These are phyloP conservation scores for Nemania diffusa DNA, from an alignment of 2,329 filamentous ascomycete genomes.

Conservation along the genomic window DNA sequence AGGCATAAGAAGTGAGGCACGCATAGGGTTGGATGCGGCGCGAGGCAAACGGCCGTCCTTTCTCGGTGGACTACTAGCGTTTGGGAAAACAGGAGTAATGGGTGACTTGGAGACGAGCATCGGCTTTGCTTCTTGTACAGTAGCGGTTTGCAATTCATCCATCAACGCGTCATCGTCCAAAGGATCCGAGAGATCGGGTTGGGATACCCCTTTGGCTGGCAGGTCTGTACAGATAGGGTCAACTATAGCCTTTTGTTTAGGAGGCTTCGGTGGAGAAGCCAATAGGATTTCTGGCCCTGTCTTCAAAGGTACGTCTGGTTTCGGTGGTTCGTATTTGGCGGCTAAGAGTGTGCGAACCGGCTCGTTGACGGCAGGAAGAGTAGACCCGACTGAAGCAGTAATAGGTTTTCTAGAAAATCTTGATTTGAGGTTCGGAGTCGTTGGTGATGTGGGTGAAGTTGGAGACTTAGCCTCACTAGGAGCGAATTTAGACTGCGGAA, in stretches of 20 bases:
- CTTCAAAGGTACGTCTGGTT: conserved; percentile 33
- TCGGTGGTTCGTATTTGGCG: conserved; percentile 23
- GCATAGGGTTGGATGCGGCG: conserved; percentile 62
- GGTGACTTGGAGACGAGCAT: conserved; percentile 85
- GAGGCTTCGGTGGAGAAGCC: conserved; percentile 46
- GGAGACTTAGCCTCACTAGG: conserved; percentile 43
- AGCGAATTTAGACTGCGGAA: conserved; percentile 46
- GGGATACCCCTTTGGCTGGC: conserved; percentile 48
- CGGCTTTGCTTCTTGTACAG: conserved; percentile 83
- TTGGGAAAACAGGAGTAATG: conserved; percentile 71
- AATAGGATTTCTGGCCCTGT: conserved; percentile 32
- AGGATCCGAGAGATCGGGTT: conserved; percentile 58
- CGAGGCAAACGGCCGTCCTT: conserved; percentile 53
- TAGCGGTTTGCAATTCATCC: conserved; percentile 85
- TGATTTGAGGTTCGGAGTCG: conserved; percentile 53
- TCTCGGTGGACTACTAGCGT: conserved; percentile 44
- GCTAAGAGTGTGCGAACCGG: conserved; percentile 12
- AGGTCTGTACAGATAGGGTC: conserved; percentile 68
- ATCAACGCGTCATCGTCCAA: conserved; percentile 77
- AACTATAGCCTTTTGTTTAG: conserved; percentile 53
- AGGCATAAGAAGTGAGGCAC: conserved; percentile 58
- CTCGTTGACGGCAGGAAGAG: conserved; percentile 30
- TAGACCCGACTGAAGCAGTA: conserved; percentile 42
- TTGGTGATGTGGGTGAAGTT: conserved; percentile 39
- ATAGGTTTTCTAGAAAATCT: conserved; percentile 57